Evolutionary conservation across 805 yeast species (phyloP), one percentile per base, ranked within the genome.

Genomic region (Zygoascus flipseniorum): DNA sequence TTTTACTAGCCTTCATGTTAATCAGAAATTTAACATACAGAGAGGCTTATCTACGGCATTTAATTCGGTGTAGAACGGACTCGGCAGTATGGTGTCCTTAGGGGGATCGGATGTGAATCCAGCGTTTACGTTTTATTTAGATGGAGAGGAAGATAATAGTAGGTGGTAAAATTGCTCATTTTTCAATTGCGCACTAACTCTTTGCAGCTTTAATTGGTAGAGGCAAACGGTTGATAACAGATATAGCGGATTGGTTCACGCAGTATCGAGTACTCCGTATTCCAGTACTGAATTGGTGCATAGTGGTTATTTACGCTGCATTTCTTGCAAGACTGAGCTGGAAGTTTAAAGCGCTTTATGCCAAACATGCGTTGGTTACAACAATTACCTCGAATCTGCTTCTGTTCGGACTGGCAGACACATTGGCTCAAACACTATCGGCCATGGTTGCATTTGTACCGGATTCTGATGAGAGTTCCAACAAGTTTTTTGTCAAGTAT

Each of bases 401-500:
- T 4, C 72, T 92, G 5, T 87, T 82, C 66, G 97, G 96, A 0
- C 81, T 89, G n/a, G 89, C 97, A 0, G 98, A 92, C 65, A 80
- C 90, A 0, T 65, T 90, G 57, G 98, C 98, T 0, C 98, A 92
- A 67, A 76, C 85, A 2, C 72, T 89, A 3, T 63, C 79, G 4
- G 69, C 75, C 35, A 66, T 71, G 51, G 54, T 61, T 8, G 62
- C 65, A 20, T 62, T 66, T 49, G 50, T 54, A 23, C 64, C 63
- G 20, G 58, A 57, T 48, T 52, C 50, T 14, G 54, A 51, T 45
- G 56, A 47, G 37, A 53, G 31, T 35, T 48, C 18, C 31, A 51
- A 32, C 52, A 44, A 55, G 26, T 43, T 56, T 2, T 54, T 66
- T 16, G 58, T 60, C 19, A 48, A 57, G 32, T 64, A 58, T 52